Evolutionary conservation across 345 rosid species (phyloP).

Genomic region (Populus simonii): DNA sequence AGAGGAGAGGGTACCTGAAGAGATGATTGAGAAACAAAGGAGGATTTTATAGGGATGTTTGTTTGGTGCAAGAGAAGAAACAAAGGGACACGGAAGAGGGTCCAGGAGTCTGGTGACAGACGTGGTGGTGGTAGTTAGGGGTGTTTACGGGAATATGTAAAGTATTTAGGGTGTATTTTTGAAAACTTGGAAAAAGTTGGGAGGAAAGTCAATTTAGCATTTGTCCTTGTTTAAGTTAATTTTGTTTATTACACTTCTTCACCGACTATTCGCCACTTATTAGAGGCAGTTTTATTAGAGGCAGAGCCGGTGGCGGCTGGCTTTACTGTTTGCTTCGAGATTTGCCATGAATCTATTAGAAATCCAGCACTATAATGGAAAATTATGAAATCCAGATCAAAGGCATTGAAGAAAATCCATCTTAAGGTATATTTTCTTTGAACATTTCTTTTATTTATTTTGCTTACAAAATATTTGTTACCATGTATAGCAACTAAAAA

Average conservation of each 20-base stretch:
- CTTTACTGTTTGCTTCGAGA: background rate
- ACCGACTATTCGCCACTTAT: constrained; percentile 12
- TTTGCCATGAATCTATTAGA: too few species aligned
- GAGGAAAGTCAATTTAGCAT: background rate
- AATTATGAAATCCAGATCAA: too few species aligned
- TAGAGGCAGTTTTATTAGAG: background rate
- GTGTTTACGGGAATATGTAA: background rate
- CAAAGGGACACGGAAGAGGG: background rate
- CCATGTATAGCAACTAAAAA: too few species aligned
- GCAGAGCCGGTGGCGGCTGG: background rate
- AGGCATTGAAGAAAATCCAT: too few species aligned
- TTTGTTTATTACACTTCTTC: background rate
- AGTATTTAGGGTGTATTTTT: background rate
- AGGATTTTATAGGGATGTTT: constrained; percentile 10
- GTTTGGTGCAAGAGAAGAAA: background rate
- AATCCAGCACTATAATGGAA: too few species aligned
- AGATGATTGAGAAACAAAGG: background rate
- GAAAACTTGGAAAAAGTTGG: background rate
- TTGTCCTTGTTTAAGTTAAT: background rate
- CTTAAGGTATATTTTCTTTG: too few species aligned
- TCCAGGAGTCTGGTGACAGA: background rate
- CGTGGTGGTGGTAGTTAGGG: constrained; percentile 12
- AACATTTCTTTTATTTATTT: too few species aligned
- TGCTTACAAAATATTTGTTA: too few species aligned
- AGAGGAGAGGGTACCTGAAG: constrained; percentile 3